These are phyloP conservation scores for Helotiales sp. DNA, from an alignment of 2,329 filamentous ascomycete species.

Conservation along the genomic window DNA sequence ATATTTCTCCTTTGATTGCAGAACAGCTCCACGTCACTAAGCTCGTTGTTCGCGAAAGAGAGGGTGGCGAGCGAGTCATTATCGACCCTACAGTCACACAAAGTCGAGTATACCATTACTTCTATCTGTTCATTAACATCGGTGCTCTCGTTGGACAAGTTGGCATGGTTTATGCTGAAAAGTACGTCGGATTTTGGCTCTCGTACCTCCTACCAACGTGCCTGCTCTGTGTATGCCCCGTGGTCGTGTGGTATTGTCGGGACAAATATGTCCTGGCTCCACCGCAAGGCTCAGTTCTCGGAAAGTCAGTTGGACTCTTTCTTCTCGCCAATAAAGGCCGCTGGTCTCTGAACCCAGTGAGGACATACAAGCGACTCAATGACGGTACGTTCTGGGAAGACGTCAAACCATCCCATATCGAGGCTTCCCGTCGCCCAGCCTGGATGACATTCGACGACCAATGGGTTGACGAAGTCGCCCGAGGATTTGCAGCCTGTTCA, in stretches of 20 bases:
- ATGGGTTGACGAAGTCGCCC: conserved; percentile 79
- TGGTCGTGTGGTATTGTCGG: conserved; percentile 64
- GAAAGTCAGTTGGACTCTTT: conserved; percentile 68
- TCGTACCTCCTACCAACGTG: conserved; percentile 70
- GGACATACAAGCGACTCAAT: conserved; percentile 60
- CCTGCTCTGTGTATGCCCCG: conserved; percentile 66
- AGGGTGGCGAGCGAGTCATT: conserved; percentile 62
- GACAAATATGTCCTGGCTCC: conserved; percentile 65
- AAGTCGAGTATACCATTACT: conserved; percentile 68
- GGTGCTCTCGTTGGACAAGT: conserved; percentile 64
- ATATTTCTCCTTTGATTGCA: conserved; percentile 67
- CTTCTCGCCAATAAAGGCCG: conserved; percentile 65
- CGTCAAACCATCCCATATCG: conserved; percentile 69
- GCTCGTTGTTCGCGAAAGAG: conserved; percentile 53
- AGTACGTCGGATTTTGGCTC: conserved; percentile 78
- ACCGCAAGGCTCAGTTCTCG: conserved; percentile 73
- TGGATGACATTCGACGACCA: conserved; percentile 87
- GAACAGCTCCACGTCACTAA: conserved; percentile 63
- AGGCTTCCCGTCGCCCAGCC: conserved; percentile 57
- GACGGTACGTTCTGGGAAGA: conserved; percentile 65
- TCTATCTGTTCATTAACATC: conserved; percentile 74
- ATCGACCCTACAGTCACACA: conserved; percentile 63
- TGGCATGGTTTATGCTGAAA: conserved; percentile 74
- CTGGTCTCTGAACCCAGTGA: conserved; percentile 64
- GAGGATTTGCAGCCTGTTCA: conserved; percentile 71